A percentile compares a stretch with the other conserved stretches of the same genome.
Evolutionary conservation across 306 rosid genomes (phyloP).

Genomic region (Corylus avellana): DNA sequence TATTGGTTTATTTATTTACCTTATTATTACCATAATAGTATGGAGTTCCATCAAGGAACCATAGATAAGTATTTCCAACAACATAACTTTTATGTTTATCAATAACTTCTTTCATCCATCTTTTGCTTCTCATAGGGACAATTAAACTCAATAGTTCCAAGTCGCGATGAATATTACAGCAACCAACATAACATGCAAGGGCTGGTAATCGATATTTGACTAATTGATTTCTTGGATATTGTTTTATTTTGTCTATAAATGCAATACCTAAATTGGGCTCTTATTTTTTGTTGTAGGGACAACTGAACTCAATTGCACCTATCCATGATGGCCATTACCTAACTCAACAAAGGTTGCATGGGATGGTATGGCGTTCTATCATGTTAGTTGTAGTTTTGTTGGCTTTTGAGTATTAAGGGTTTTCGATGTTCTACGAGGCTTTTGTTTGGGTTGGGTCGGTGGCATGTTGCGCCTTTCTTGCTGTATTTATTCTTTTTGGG

Average conservation of each 20-base stretch:
- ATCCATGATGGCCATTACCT: slow-evolving; percentile 36
- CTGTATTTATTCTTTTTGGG: too few relatives aligned
- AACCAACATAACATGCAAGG: slow-evolving; percentile 27
- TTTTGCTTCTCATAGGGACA: slow-evolving; percentile 19
- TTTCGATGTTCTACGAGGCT: too few relatives aligned
- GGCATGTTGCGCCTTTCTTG: too few relatives aligned
- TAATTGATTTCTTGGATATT: not conserved
- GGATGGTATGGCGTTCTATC: slow-evolving; percentile 39
- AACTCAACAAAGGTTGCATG: slow-evolving; percentile 40
- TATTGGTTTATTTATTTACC: not conserved
- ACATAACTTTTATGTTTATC: not conserved
- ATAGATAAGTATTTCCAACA: not conserved
- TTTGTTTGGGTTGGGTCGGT: too few relatives aligned
- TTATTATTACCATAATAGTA: slow-evolving; percentile 1
- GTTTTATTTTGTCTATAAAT: not conserved
- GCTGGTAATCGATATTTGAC: slow-evolving; percentile 28
- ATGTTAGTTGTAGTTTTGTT: slow-evolving; percentile 7
- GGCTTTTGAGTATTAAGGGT: not conserved
- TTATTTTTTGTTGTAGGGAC: slow-evolving; percentile 37
- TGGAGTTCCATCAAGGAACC: not conserved
- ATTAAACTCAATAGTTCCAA: slow-evolving; percentile 25
- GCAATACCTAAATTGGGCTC: slow-evolving; percentile 9
- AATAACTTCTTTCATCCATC: slow-evolving; percentile 1
- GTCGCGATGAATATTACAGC: slow-evolving; percentile 24
- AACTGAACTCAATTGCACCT: slow-evolving; percentile 41